phyloP scores from a whole-genome alignment of 2,329 filamentous ascomycete species.

The Neonectria faginata region DNA sequence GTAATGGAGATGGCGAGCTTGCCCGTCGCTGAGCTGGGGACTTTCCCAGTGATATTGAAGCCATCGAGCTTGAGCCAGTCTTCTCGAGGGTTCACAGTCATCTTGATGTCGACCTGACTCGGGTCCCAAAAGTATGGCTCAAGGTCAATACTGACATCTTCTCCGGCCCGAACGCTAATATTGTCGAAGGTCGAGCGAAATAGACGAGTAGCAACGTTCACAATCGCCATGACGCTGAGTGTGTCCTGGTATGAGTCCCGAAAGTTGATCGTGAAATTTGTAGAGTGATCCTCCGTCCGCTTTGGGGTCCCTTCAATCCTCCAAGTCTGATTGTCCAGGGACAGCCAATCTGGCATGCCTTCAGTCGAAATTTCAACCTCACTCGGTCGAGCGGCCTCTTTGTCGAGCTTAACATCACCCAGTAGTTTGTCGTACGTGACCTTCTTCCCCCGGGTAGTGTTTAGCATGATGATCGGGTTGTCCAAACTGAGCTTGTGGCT shows the following conservation, averaged over 20 bases:
- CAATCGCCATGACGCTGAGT: constrained; percentile 65
- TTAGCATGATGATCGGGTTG: constrained; percentile 66
- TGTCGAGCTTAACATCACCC: constrained; percentile 68
- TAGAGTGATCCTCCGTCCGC: constrained; percentile 62
- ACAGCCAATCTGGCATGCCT: constrained; percentile 75
- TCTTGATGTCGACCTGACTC: constrained; percentile 51
- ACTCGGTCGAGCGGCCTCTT: constrained; percentile 58
- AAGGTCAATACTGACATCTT: constrained; percentile 58
- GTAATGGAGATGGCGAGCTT: constrained; percentile 48
- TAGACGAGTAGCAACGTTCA: constrained; percentile 53
- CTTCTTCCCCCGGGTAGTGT: constrained; percentile 64
- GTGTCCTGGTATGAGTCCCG: constrained; percentile 69
- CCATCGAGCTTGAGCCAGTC: constrained; percentile 59
- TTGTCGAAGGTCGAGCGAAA: constrained; percentile 56
- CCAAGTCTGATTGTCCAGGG: constrained; percentile 71
- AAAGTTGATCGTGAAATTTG: constrained; percentile 72
- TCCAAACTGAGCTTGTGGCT: constrained; percentile 76
- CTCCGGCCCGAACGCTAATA: constrained; percentile 56
- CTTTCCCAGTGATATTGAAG: constrained; percentile 55
- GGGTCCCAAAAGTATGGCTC: constrained; percentile 56
- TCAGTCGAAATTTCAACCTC: constrained; percentile 66
- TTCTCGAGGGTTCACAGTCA: constrained; percentile 51
- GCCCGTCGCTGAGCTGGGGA: constrained; percentile 52
- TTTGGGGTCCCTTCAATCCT: constrained; percentile 74
- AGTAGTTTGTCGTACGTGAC: constrained; percentile 66